phyloP scores from a whole-genome alignment of 768 basidiomycete species.

The Panellus pusillus region DNA sequence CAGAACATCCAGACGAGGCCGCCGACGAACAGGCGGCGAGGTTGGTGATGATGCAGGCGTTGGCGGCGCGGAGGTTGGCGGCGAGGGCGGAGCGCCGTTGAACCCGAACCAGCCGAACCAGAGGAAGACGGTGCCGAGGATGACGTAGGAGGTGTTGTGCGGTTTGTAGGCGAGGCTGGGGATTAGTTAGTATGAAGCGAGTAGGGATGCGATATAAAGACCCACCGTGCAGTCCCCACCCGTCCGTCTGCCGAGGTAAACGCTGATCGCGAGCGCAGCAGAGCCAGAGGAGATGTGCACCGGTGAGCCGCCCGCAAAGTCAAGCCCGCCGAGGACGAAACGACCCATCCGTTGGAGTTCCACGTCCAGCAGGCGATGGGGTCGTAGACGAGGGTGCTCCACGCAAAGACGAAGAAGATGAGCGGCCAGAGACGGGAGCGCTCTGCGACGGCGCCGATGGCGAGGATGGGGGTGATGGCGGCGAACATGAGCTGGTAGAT shows the following conservation, averaged over 20 bases:
- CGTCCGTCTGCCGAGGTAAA: slow-evolving; percentile 63
- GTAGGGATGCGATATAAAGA: too few species aligned
- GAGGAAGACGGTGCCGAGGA: slow-evolving; percentile 76
- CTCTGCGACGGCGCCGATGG: slow-evolving; percentile 91
- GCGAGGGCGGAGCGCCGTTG: slow-evolving; percentile 88
- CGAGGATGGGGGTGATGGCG: slow-evolving; percentile 84
- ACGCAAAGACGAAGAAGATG: slow-evolving; percentile 87
- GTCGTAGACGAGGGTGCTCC: slow-evolving; percentile 89
- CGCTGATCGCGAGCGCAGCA: slow-evolving; percentile 59
- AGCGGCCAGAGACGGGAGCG: slow-evolving; percentile 82
- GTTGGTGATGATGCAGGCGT: slow-evolving; percentile 93
- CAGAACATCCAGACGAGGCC: slow-evolving; percentile 92
- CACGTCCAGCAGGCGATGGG: slow-evolving; percentile 97
- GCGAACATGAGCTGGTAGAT: slow-evolving; percentile 93
- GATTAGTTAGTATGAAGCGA: too few species aligned
- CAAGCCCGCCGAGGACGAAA: slow-evolving; percentile 66
- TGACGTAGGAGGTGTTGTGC: slow-evolving; percentile 78
- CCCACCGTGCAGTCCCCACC: slow-evolving; percentile 61
- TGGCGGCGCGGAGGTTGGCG: slow-evolving; percentile 83
- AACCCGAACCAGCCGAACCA: slow-evolving; percentile 74
- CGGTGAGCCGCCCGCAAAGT: slow-evolving; percentile 70
- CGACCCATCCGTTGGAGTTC: slow-evolving; percentile 65
- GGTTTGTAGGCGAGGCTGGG: slow-evolving; percentile 84
- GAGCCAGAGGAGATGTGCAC: slow-evolving; percentile 71
- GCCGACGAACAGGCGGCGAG: slow-evolving; percentile 85